Evolutionary conservation across 108 stramenopile genomes (phyloP), one percentile per base, ranked within the genome.

Genomic region (Skeletonema potamos): DNA sequence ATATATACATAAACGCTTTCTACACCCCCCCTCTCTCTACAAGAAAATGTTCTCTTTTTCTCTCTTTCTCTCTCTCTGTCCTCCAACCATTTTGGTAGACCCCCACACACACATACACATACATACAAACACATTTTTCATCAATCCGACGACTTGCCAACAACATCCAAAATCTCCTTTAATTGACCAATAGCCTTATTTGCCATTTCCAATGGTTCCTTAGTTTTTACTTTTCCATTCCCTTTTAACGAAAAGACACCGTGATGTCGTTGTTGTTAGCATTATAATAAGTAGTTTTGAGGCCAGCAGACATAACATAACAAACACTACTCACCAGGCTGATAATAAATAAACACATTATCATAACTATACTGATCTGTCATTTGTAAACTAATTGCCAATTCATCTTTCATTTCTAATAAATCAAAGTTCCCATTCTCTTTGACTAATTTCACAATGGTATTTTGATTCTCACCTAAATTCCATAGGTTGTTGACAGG

Each of bases 401-500:
- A 41, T 30, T 92, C 91, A 60, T 92, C 89, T 67, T 86, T 88
- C 18, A 89, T 22, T 44, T 92, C 91, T 46, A 92, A 64, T 54
- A 89, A 72, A 17, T 86, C 86, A 10, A 87, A 56, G 27, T 89
- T 68, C 9, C 85, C 91, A 18, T 86, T 84, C 28, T 76, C 74
- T 58, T 85, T 87, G 24, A 87, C 91, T 46, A 92, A 48, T 54
- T 87, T 85, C 1, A 74, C 29, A 43, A 91, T 57, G 0, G 84
- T 73, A 62, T 89, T 90, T 41, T 86, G 80, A 4, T 74, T 73
- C 9, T 82, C 89, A 9, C 91, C 89, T 20, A 92, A 54, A 68
- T 92, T 92, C 91, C 91, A 92, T 8, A 90, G 57, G 39, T 83
- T 61, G 24, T 86, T 88, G 34, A 92, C 86, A 7, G 88, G 88